phyloP scores from a whole-genome alignment of 2,329 filamentous ascomycete species.

The Cryphonectria japonica region DNA sequence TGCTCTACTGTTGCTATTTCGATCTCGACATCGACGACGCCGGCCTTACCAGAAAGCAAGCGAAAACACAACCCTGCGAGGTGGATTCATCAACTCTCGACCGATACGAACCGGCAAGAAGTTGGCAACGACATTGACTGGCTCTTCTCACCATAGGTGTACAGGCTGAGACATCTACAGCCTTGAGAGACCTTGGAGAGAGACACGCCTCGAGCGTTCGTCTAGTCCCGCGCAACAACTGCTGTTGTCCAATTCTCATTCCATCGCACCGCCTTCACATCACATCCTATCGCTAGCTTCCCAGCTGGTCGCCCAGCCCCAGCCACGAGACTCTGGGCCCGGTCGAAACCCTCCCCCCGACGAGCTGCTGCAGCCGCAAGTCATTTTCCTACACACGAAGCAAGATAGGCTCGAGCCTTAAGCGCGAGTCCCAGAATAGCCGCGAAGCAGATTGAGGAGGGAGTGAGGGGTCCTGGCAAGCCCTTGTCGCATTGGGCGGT shows the following conservation, averaged over 20 bases:
- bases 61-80: neutral
- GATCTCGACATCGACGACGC: neutral
- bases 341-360: neutral
- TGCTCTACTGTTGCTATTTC: neutral
- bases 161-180: neutral
- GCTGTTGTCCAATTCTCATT: neutral
- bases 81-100: neutral
- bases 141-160: neutral
- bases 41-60: neutral
- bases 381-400: neutral
- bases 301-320: neutral
- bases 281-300: neutral
- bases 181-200: neutral
- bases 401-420: slow-evolving; percentile 15
- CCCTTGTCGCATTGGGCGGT: slow-evolving; percentile 20
- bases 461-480: slow-evolving; percentile 19
- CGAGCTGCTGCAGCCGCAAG: slow-evolving; percentile 23
- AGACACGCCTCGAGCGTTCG: neutral
- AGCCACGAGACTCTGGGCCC: slow-evolving; percentile 8
- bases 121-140: neutral
- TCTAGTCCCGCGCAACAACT: neutral
- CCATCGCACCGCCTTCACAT: neutral
- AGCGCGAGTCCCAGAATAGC: slow-evolving; percentile 5
- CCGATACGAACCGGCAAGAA: neutral
- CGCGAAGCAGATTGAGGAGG: slow-evolving; percentile 2